A percentile compares a stretch with the other conserved stretches of the same genome.
These are phyloP conservation scores for Tuber melanosporum DNA, from an alignment of 495 filamentous ascomycete genomes.

Conservation along the genomic window DNA sequence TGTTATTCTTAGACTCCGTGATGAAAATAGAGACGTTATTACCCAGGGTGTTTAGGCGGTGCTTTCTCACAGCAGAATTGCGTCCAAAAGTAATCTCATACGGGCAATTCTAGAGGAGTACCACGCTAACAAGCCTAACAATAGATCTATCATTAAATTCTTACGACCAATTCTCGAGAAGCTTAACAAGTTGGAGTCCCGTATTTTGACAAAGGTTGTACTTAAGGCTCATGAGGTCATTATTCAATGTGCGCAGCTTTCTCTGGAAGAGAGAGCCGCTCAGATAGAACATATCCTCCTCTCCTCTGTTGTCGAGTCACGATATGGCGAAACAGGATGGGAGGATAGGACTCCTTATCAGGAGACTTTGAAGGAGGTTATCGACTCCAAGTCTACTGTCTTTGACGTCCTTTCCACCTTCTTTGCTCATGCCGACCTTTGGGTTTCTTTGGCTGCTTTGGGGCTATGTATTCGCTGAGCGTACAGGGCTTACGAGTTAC, in stretches of 20 bases:
- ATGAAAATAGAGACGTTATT: slow-evolving; percentile 92
- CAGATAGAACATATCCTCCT: slow-evolving; percentile 99
- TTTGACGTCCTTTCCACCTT: slow-evolving; percentile 92
- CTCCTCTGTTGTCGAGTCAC: slow-evolving; percentile 91
- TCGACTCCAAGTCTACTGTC: slow-evolving; percentile 96
- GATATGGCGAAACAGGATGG: slow-evolving; percentile 95
- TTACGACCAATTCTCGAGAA: slow-evolving; percentile 80
- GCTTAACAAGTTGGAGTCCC: slow-evolving; percentile 84
- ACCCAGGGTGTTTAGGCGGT: slow-evolving; percentile 74
- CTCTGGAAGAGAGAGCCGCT: slow-evolving; percentile 82
- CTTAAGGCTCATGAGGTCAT: slow-evolving; percentile 94
- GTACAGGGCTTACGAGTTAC: slow-evolving; percentile 87
- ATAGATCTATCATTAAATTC: slow-evolving; percentile 78
- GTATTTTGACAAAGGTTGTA: slow-evolving; percentile 86
- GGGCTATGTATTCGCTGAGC: slow-evolving; percentile 95
- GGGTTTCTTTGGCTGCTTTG: slow-evolving; percentile 87
- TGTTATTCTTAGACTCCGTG: slow-evolving; percentile 85
- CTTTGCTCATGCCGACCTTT: slow-evolving; percentile 87
- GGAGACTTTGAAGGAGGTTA: slow-evolving; percentile 86
- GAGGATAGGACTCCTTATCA: slow-evolving; percentile 90
- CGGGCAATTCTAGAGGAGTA: slow-evolving; percentile 90
- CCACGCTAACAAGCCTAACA: slow-evolving; percentile 84
- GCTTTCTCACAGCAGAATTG: slow-evolving; percentile 88
- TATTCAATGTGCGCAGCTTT: slow-evolving; percentile 93
- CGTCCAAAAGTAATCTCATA: slow-evolving; percentile 88